These are phyloP conservation scores for Chrysoporthe deuterocubensis DNA, from an alignment of 2,329 filamentous ascomycete genomes.

Conservation along the genomic window DNA sequence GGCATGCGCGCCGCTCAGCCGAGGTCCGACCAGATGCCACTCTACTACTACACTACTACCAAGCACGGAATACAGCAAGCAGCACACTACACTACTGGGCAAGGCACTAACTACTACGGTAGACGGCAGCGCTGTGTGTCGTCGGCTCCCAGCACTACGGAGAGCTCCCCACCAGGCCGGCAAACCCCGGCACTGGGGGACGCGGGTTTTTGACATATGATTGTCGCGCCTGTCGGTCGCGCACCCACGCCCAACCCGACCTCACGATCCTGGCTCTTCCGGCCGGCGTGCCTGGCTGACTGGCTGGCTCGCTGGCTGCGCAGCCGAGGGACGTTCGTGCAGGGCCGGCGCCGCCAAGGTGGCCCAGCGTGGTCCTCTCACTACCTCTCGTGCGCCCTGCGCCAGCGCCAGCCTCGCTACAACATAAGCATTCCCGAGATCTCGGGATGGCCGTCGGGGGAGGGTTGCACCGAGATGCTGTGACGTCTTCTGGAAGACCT, in stretches of 20 bases:
- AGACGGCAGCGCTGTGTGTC: too few relatives aligned
- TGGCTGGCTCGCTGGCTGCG: not conserved
- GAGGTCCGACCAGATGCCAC: conserved; percentile 21
- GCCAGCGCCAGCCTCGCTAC: not conserved
- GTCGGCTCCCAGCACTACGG: too few relatives aligned
- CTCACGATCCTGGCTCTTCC: too few relatives aligned
- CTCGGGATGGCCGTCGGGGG: conserved; percentile 1
- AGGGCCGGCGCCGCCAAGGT: not conserved
- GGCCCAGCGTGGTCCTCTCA: not conserved
- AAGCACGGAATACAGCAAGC: too few relatives aligned
- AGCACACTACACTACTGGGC: not conserved
- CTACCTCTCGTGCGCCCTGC: not conserved
- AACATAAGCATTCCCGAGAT: conserved; percentile 4
- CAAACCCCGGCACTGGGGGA: not conserved
- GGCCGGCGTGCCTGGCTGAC: not conserved
- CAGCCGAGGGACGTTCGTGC: not conserved
- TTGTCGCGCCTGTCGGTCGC: too few relatives aligned
- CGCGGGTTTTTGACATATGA: conserved; percentile 5
- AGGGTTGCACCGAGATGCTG: not conserved
- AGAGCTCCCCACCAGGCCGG: not conserved
- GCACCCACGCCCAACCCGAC: too few relatives aligned
- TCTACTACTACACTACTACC: too few relatives aligned
- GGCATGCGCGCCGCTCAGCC: conserved; percentile 16
- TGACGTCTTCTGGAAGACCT: conserved; percentile 11
- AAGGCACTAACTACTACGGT: not conserved